Evolutionary conservation across 306 rosid genomes (phyloP).

Genomic region (Amphicarpaea edgeworthii): DNA sequence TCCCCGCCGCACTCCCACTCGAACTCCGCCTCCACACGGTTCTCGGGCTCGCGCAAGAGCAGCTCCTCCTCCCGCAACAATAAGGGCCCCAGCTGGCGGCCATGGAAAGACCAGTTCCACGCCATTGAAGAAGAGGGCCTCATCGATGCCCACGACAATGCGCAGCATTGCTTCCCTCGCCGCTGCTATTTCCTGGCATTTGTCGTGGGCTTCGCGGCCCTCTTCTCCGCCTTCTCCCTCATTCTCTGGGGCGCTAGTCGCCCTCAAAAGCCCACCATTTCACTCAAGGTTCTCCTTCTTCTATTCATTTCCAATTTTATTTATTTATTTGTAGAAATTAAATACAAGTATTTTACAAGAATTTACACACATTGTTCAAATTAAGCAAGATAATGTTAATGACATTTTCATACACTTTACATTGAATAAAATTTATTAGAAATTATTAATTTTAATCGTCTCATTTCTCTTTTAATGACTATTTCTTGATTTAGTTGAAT

Average conservation of each 20-base stretch:
- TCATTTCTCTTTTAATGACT: no score
- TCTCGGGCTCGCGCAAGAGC: constrained; percentile 69
- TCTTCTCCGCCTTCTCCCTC: constrained; percentile 75
- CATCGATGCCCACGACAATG: constrained; percentile 51
- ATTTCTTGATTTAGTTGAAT: no score
- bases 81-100: constrained; percentile 60
- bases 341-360: no score
- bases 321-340: no score
- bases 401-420: no score
- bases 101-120: constrained; percentile 73
- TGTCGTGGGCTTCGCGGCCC: constrained; percentile 51
- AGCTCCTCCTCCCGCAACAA: constrained; percentile 15
- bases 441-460: no score
- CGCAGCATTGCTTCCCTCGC: constrained; percentile 47
- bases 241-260: constrained; percentile 90
- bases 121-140: constrained; percentile 90
- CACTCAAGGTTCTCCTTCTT: constrained; percentile 60
- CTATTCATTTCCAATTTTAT: no score
- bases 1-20: constrained; percentile 97
- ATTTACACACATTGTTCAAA: no score
- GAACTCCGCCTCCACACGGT: constrained; percentile 90
- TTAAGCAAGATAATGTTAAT: no score
- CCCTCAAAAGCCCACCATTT: constrained; percentile 75
- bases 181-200: constrained; percentile 74
- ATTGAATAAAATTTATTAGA: no score